Evolutionary conservation across 2,329 filamentous ascomycete species (phyloP), one percentile per base, ranked within the genome.

Genomic region (Fusarium pseudocircinatum): DNA sequence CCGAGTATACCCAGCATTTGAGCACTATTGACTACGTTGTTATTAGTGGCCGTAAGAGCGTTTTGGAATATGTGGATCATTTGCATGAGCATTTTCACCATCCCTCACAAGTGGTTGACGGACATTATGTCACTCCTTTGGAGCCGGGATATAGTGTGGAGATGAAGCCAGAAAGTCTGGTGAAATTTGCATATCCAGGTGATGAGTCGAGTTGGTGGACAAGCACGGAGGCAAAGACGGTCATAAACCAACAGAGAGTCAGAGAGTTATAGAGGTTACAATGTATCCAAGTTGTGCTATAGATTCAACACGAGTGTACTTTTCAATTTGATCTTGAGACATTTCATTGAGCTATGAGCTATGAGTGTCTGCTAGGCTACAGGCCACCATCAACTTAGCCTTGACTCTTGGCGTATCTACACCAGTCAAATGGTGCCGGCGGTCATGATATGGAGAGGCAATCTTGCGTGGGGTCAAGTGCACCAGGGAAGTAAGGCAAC

Each of bases 1-100:
- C 95, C 37, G 95, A 97, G 83, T 97, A 97, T 85, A 97, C 95
- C 0, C 94, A 97, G 85, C 95, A 97, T 83, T 84, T 97, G 67
- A 94, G 91, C 82, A 97, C 94, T 18, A 96, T 97, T 75, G 95
- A 97, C 82, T 97, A 97, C 78, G 93, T 97, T 8, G 92, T 92
- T 49, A 94, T 97, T 2, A 92, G 88, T 69, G 95, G 93, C 90
- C 80, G 94, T 90, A 32, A 57, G 18, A 57, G 53, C 1, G 90
- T 97, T 56, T 85, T 97, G 66, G 95, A 97, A 85, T 97, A 95
- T 82, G 94, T 97, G 28, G 95, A 97, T 81, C 94, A 97, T 82
- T 83, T 97, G 79, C 95, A 97, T 82, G 95, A 97, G 87, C 94
- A 97, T 84, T 97, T 97, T 81, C 85, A 94, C 78, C 88, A 97